Evolutionary conservation across 2,329 filamentous ascomycete species (phyloP), one percentile per base, ranked within the genome.

Genomic region (Sclerotinia minor): DNA sequence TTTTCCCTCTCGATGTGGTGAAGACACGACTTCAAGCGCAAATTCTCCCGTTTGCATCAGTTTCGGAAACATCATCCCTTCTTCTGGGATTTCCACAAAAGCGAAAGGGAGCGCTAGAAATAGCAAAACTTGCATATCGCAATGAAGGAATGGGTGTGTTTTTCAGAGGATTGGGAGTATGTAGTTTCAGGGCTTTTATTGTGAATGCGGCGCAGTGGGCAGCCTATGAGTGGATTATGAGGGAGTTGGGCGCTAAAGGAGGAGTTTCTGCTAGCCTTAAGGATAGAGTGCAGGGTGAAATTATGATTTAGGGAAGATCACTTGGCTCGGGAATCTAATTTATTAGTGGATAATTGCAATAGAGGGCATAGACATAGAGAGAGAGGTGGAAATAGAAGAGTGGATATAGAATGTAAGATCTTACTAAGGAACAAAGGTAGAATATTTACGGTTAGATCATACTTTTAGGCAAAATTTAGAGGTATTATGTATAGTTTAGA

Each of bases 171-270:
- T 78, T 98, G 53, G 87, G 88, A 0, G 83, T 97, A 44, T 98
- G 94, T 78, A 96, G 92, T 78, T 79, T 91, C 11, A 83, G 94
- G 72, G 94, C 94, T 0, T 97, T 98, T 77, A 81, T 96, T 64
- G 94, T 97, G 50, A 97, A 97, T 80, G 94, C 94, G 2, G 90
- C 92, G n/a, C 84, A 93, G 81, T 98, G 94, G 94, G 90, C 90
- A 32, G 87, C 92, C 7, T 97, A 97, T 77, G 94, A 97, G 80
- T 92, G 90, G 88, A 86, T 92, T 75, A 94, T 97, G 90, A 76
- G 78, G 35, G 82, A 85, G 74, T 75, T 89, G 29, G 69, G 72
- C 64, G 72, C 70, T 5, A 68, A 72, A 69, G 57, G 69, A 68
- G 64, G 26, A 44, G 17, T 35, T 8, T 35, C n/a, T 29, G 19